Evolutionary conservation across 441 rosid species (phyloP).

Genomic region (Populus hybrid): DNA sequence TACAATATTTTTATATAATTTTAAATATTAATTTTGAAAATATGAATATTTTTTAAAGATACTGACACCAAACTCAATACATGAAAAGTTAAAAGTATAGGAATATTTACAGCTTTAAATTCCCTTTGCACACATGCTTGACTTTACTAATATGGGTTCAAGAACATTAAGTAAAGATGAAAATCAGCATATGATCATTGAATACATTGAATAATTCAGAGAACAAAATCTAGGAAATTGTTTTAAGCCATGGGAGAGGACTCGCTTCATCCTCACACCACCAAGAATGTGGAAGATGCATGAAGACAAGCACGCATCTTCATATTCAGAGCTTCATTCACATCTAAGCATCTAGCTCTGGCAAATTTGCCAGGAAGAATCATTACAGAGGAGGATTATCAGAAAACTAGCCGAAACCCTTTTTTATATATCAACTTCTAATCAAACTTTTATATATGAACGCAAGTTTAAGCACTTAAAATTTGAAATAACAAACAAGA

Average conservation of each 20-base stretch:
- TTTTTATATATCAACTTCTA: not conserved
- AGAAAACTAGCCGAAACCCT: not conserved
- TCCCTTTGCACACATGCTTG: not conserved
- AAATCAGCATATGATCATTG: not conserved
- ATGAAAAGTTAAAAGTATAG: not conserved
- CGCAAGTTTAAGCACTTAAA: not conserved
- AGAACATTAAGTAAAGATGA: not conserved
- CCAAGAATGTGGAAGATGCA: too few relatives aligned
- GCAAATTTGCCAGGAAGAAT: not conserved
- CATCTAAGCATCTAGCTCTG: not conserved
- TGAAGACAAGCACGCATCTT: not conserved
- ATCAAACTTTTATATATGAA: not conserved
- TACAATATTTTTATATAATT: too few relatives aligned
- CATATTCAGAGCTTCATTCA: not conserved
- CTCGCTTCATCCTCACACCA: too few relatives aligned
- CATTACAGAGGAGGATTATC: not conserved
- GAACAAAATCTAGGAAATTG: not conserved
- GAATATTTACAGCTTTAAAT: not conserved
- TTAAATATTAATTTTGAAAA: too few relatives aligned
- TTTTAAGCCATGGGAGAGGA: too few relatives aligned
- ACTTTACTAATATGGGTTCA: not conserved
- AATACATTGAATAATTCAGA: not conserved
- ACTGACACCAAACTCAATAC: too few relatives aligned
- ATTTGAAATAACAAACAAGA: not conserved
- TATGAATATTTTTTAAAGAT: too few relatives aligned